Conservation (phyloP, 257 asterid species). For the Verbena officinalis region DNA sequence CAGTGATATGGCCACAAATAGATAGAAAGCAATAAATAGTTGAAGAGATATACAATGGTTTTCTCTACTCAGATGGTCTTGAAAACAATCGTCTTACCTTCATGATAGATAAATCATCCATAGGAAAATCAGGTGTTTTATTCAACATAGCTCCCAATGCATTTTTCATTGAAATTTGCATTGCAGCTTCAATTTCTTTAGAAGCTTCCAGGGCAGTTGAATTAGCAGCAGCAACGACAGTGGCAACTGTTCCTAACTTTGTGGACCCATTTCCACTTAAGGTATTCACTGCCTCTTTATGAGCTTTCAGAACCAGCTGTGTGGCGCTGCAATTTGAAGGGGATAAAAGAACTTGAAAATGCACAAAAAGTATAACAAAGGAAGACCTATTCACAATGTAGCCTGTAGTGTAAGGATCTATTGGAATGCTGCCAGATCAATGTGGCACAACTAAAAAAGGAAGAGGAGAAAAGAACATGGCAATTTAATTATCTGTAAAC, state of each 20-base stretch:
- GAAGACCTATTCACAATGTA: too few species aligned
- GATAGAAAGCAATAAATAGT: not conserved
- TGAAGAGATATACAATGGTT: not conserved
- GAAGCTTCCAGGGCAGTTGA: conserved; percentile 96
- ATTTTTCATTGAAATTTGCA: conserved; percentile 90
- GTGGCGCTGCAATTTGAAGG: conserved; percentile 68
- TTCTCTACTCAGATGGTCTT: conserved; percentile 9
- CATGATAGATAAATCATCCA: conserved; percentile 98
- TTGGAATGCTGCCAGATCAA: not conserved
- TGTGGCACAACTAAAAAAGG: not conserved
- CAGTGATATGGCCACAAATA: not conserved
- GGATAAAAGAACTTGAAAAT: conserved; percentile 16
- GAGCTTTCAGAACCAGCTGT: conserved; percentile 92
- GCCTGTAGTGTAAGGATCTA: not conserved
- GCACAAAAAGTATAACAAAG: not conserved
- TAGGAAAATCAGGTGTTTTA: conserved; percentile 67
- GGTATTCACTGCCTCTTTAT: conserved; percentile 96
- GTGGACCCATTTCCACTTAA: conserved; percentile 96
- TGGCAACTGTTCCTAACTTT: conserved; percentile 91
- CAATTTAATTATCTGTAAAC: not conserved
- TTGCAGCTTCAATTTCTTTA: conserved; percentile 93
- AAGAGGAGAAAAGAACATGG: not conserved
- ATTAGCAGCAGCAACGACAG: conserved; percentile 99
- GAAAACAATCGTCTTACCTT: conserved; percentile 53
- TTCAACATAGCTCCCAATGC: conserved; percentile 89